phyloP scores from a whole-genome alignment of 495 filamentous ascomycete species.

The Staphylotrichum tortipilum region DNA sequence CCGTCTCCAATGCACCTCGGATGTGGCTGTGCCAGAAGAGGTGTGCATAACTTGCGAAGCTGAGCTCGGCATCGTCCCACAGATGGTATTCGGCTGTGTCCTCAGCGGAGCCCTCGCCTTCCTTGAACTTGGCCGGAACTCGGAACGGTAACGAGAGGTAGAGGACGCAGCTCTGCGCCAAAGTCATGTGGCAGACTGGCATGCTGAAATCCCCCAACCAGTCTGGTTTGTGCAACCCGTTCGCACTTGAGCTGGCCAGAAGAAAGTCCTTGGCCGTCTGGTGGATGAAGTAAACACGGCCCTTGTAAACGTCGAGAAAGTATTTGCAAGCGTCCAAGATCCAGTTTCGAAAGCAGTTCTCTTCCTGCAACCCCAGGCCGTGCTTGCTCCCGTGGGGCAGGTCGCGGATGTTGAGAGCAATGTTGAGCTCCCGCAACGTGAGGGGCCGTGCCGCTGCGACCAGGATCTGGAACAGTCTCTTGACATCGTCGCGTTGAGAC shows the following conservation, averaged over 20 bases:
- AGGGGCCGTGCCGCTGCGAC: constrained; percentile 12
- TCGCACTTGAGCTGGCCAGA: background rate
- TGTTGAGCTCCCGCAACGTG: constrained; percentile 16
- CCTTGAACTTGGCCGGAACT: background rate
- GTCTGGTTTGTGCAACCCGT: background rate
- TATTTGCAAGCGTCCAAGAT: constrained; percentile 24
- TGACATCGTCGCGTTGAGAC: constrained; percentile 11
- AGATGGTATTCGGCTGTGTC: background rate
- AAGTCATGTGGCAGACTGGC: constrained; percentile 5
- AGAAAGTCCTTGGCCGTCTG: constrained; percentile 38
- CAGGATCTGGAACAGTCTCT: constrained; percentile 13
- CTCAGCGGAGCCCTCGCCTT: background rate
- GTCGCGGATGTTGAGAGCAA: constrained; percentile 17
- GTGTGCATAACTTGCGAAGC: constrained; percentile 2
- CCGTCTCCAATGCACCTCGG: background rate
- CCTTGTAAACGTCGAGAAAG: constrained; percentile 26
- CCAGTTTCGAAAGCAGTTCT: constrained; percentile 13
- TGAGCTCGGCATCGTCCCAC: constrained; percentile 1
- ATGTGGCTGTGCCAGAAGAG: constrained; percentile 1
- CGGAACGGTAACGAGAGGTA: constrained; percentile 13
- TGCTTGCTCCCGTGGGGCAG: constrained; percentile 6
- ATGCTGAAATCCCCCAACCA: constrained; percentile 13
- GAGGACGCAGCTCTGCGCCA: constrained; percentile 13
- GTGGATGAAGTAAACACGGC: constrained; percentile 32
- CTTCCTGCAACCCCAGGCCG: constrained; percentile 11